phyloP scores from a whole-genome alignment of 176 grass and related monocot species.

The Saccharum officinarum region DNA sequence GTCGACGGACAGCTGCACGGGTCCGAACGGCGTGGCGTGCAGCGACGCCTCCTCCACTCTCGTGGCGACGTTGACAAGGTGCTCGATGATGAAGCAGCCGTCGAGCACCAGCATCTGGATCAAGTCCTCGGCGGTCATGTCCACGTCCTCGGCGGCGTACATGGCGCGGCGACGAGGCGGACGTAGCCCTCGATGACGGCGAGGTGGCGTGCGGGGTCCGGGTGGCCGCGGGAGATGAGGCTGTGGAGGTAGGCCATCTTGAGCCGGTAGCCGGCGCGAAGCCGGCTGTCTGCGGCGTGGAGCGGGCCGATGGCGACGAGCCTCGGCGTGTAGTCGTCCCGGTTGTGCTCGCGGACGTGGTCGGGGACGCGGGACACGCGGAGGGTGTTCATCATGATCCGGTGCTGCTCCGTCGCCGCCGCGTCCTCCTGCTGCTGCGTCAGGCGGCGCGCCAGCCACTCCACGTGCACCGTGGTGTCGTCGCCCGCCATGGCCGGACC shows the following conservation, averaged over 20 bases:
- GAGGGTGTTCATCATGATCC: conserved; percentile 1
- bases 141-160: conserved; percentile 37
- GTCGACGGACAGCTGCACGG: conserved; percentile 46
- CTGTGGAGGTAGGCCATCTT: conserved; percentile 50
- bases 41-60: conserved; percentile 30
- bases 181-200: conserved; percentile 40
- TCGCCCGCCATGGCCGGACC: neutral
- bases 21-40: conserved; percentile 43
- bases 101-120: conserved; percentile 52
- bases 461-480: conserved; percentile 42
- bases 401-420: conserved; percentile 31
- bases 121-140: neutral
- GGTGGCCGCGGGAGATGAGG: conserved; percentile 53
- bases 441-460: conserved; percentile 29
- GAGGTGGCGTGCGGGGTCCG: neutral
- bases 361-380: conserved; percentile 36
- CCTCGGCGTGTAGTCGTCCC: conserved; percentile 38
- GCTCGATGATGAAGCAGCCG: conserved; percentile 61
- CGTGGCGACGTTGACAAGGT: conserved; percentile 37
- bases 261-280: conserved; percentile 14
- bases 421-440: conserved; percentile 31
- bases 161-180: conserved; percentile 33
- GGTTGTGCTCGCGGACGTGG: conserved; percentile 22
- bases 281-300: conserved; percentile 6
- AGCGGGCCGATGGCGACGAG: conserved; percentile 55